Evolutionary conservation across 2,329 filamentous ascomycete genomes (phyloP).

Genomic region (Pseudogymnoascus sp.): DNA sequence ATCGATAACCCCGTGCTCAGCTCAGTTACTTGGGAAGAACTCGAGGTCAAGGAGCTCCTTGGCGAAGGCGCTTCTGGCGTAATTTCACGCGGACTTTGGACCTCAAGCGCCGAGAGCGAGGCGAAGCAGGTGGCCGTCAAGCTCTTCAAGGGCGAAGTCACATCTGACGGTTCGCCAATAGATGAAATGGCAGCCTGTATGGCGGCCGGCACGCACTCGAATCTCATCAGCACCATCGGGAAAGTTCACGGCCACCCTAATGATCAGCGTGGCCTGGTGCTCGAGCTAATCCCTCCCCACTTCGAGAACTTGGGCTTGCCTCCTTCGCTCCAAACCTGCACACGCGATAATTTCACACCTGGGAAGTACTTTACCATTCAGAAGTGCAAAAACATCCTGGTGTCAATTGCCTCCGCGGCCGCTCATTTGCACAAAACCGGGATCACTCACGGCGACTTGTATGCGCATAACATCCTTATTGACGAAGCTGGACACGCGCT

Average conservation of each 20-base stretch:
- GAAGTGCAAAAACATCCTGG: slow-evolving; percentile 32
- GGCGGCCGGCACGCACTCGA: slow-evolving; percentile 37
- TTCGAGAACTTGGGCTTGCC: slow-evolving; percentile 37
- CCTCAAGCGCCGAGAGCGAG: slow-evolving; percentile 18
- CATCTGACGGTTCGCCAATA: slow-evolving; percentile 39
- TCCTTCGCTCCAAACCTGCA: slow-evolving; percentile 38
- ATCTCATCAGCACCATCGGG: slow-evolving; percentile 39
- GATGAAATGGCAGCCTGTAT: slow-evolving; percentile 42
- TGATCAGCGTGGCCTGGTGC: slow-evolving; percentile 35
- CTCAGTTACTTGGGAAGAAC: slow-evolving; percentile 34
- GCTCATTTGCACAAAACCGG: slow-evolving; percentile 36
- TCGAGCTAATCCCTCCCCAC: slow-evolving; percentile 37
- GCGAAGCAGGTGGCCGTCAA: slow-evolving; percentile 38
- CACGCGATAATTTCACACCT: slow-evolving; percentile 35
- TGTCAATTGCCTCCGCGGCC: slow-evolving; percentile 35
- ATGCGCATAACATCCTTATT: slow-evolving; percentile 40
- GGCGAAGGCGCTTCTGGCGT: slow-evolving; percentile 40
- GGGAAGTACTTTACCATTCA: slow-evolving; percentile 26
- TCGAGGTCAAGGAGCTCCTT: slow-evolving; percentile 34
- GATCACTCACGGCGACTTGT: slow-evolving; percentile 40
- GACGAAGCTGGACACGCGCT: slow-evolving; percentile 35
- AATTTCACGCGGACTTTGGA: slow-evolving; percentile 36
- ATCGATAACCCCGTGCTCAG: slow-evolving; percentile 26
- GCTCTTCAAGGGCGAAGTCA: slow-evolving; percentile 39
- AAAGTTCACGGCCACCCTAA: slow-evolving; percentile 35